phyloP scores from a whole-genome alignment of 2,329 filamentous ascomycete genomes.

The Lasiodiplodia sp. region DNA sequence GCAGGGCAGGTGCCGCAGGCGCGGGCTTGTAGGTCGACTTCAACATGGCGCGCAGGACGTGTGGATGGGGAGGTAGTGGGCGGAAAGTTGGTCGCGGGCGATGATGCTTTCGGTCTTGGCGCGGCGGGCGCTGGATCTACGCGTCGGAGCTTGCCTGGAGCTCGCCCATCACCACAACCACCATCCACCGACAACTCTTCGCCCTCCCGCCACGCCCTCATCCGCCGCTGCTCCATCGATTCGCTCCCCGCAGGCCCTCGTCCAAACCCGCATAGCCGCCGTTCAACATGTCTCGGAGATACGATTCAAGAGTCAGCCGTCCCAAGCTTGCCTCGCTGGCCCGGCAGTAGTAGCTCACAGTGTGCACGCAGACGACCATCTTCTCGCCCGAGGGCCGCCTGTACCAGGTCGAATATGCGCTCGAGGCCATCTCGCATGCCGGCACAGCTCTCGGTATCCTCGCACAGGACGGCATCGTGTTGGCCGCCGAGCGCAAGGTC shows the following conservation, averaged over 20 bases:
- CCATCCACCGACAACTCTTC: slow-evolving; percentile 36
- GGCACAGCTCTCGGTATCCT: slow-evolving; percentile 96
- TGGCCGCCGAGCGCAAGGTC: slow-evolving; percentile 97
- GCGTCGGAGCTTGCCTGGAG: slow-evolving; percentile 41
- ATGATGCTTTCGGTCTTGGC: slow-evolving; percentile 41
- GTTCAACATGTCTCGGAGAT: slow-evolving; percentile 86
- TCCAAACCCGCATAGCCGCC: slow-evolving; percentile 28
- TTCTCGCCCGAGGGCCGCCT: slow-evolving; percentile 98
- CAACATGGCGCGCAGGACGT: slow-evolving; percentile 61
- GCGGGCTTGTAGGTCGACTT: slow-evolving; percentile 78
- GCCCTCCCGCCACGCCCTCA: slow-evolving; percentile 30
- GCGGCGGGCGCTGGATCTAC: slow-evolving; percentile 16
- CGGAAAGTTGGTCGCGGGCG: slow-evolving; percentile 32
- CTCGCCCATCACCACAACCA: slow-evolving; percentile 34
- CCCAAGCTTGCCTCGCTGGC: slow-evolving; percentile 79
- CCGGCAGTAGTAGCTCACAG: slow-evolving; percentile 81
- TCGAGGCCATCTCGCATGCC: slow-evolving; percentile 98
- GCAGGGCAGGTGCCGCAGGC: slow-evolving; percentile 45
- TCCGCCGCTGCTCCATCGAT: slow-evolving; percentile 33
- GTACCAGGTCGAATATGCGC: slow-evolving; percentile 99
- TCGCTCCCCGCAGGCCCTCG: neutral
- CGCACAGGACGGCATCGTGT: slow-evolving; percentile 96
- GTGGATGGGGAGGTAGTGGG: slow-evolving; percentile 37
- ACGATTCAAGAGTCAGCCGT: slow-evolving; percentile 87
- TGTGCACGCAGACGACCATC: slow-evolving; percentile 81